These are phyloP conservation scores for Dalechampia spathulata DNA, from an alignment of 441 rosid species.

Conservation along the genomic window DNA sequence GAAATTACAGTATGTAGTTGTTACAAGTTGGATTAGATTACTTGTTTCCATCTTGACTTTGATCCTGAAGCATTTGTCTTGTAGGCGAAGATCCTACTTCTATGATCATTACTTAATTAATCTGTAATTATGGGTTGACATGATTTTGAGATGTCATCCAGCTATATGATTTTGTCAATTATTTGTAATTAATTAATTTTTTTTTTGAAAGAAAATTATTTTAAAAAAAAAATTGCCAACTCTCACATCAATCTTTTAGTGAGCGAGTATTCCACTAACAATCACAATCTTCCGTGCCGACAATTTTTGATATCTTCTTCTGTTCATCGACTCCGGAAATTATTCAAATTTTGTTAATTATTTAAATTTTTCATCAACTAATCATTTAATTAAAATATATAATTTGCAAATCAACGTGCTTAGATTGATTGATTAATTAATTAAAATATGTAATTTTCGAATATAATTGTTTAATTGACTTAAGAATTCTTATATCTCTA, in stretches of 20 bases:
- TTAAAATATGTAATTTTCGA: too few species aligned
- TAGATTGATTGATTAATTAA: too few species aligned
- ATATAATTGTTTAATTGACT: too few species aligned
- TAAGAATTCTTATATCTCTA: too few species aligned
- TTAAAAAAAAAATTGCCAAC: conserved; percentile 2
- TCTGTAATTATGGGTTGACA: conserved; percentile 18
- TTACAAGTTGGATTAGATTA: conserved; percentile 16
- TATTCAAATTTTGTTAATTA: too few species aligned
- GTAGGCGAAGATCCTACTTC: conserved; percentile 1
- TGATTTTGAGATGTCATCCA: conserved; percentile 10
- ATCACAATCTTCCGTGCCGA: conserved; percentile 10
- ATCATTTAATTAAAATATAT: too few species aligned
- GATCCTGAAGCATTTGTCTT: not conserved
- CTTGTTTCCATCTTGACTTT: conserved; percentile 18
- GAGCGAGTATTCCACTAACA: too few species aligned
- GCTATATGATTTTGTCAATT: conserved; percentile 14
- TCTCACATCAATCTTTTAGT: too few species aligned
- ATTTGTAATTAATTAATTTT: conserved; percentile 17
- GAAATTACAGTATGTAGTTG: conserved; percentile 13
- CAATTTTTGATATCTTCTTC: conserved; percentile 14
- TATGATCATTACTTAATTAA: not conserved
- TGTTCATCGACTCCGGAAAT: too few species aligned
- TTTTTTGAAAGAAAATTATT: not conserved
- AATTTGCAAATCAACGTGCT: too few species aligned
- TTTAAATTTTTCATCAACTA: too few species aligned